phyloP scores from a whole-genome alignment of 192 early-diverging fungal species.

The Jimgerdemannia lactiflua region DNA sequence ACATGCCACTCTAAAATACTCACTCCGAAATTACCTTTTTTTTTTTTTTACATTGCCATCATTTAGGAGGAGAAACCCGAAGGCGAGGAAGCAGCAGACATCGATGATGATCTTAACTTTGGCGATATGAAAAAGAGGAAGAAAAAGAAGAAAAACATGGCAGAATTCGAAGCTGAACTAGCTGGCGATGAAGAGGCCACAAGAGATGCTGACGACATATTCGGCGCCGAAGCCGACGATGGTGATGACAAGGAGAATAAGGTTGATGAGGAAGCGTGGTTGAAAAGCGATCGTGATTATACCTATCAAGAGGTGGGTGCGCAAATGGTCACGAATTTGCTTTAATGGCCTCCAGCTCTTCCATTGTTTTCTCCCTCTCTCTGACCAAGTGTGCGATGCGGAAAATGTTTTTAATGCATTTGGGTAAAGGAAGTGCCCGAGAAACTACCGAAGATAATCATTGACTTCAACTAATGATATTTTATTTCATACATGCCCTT shows the following conservation, averaged over 20 bases:
- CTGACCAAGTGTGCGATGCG: too few relatives aligned
- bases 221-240: slow-evolving; percentile 41
- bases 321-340: background rate
- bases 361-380: too few relatives aligned
- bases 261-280: slow-evolving; percentile 73
- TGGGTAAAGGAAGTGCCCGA: too few relatives aligned
- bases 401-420: background rate
- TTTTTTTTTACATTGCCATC: background rate
- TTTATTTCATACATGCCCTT: background rate
- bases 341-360: too few relatives aligned
- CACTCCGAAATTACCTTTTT: background rate
- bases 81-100: slow-evolving; percentile 37
- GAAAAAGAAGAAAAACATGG: slow-evolving; percentile 79
- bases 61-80: slow-evolving; percentile 39
- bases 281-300: slow-evolving; percentile 90
- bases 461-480: too few relatives aligned
- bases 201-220: slow-evolving; percentile 47
- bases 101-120: slow-evolving; percentile 53
- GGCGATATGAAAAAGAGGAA: slow-evolving; percentile 75
- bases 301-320: slow-evolving; percentile 77
- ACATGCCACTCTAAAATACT: too few relatives aligned
- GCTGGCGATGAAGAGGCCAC: slow-evolving; percentile 40
- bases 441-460: too few relatives aligned
- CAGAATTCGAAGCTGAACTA: slow-evolving; percentile 82
- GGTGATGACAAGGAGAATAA: slow-evolving; percentile 27